Evolutionary conservation across 106 monocot species (phyloP).

Genomic region (Gastrodia elata): DNA sequence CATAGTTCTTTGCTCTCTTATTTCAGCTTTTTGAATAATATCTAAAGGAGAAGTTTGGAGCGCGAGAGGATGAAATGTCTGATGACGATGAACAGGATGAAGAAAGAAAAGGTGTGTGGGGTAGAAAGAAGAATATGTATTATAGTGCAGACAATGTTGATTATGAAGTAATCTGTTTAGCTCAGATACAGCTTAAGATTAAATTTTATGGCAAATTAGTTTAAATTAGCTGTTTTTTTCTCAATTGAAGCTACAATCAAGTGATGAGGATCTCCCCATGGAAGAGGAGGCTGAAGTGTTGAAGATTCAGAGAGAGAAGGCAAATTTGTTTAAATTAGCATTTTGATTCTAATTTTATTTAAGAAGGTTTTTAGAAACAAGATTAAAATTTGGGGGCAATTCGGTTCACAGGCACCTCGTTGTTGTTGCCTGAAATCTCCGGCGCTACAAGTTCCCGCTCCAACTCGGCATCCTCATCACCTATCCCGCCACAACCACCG

Average conservation of each 20-base stretch:
- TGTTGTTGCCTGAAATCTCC: too few relatives aligned
- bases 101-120: conserved; percentile 42
- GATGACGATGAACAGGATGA: conserved; percentile 40
- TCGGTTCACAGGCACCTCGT: too few relatives aligned
- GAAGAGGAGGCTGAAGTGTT: conserved; percentile 71
- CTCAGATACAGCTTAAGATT: background rate
- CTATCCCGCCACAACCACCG: too few relatives aligned
- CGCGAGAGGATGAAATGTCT: conserved; percentile 45
- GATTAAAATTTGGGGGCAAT: too few relatives aligned
- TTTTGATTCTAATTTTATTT: too few relatives aligned
- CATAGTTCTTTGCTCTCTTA: too few relatives aligned
- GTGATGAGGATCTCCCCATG: conserved; percentile 67
- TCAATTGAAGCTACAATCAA: conserved; percentile 49
- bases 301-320: conserved; percentile 60
- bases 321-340: too few relatives aligned
- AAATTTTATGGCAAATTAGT: background rate
- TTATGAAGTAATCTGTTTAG: conserved; percentile 34
- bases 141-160: conserved; percentile 66
- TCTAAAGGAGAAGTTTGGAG: conserved; percentile 55
- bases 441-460: too few relatives aligned
- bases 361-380: too few relatives aligned
- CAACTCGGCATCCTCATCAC: too few relatives aligned
- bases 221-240: conserved; percentile 1
- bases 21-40: too few relatives aligned
- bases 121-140: conserved; percentile 48